A percentile compares a stretch with the other conserved stretches of the same genome.
Evolutionary conservation across 305 asterid species (phyloP).

Genomic region (Solanum hybrid): DNA sequence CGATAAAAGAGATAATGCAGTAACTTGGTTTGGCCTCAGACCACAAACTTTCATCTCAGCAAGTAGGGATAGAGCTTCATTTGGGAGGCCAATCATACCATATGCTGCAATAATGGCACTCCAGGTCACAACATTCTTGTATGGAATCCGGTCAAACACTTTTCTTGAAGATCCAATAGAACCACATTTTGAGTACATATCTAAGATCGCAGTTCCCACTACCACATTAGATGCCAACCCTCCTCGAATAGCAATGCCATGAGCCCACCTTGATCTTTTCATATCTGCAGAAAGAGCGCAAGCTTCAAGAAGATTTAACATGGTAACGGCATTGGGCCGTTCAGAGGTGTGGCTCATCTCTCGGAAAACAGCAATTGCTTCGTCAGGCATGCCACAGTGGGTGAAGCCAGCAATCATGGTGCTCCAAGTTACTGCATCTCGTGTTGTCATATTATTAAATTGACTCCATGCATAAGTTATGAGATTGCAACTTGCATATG

Average conservation of each 20-base stretch:
- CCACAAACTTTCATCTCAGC: conserved; percentile 57
- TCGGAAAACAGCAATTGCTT: conserved; percentile 51
- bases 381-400: conserved; percentile 64
- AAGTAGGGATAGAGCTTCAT: conserved; percentile 49
- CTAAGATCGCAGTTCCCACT: conserved; percentile 72
- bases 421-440: conserved; percentile 79
- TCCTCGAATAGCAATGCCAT: conserved; percentile 55
- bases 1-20: conserved; percentile 54
- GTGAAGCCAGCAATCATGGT: conserved; percentile 85
- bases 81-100: conserved; percentile 73
- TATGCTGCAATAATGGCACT: conserved; percentile 74
- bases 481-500: conserved; percentile 62
- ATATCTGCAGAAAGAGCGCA: conserved; percentile 65
- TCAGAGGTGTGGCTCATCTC: conserved; percentile 35
- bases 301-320: conserved; percentile 72
- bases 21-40: conserved; percentile 54
- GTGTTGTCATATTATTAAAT: conserved; percentile 41
- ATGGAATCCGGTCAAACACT: conserved; percentile 48
- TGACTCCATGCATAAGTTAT: conserved; percentile 41
- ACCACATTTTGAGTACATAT: conserved; percentile 84
- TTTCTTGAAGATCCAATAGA: conserved; percentile 52
- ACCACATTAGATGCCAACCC: conserved; percentile 52
- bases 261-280: conserved; percentile 54
- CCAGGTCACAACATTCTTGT: conserved; percentile 59
- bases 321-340: conserved; percentile 42